phyloP scores from a whole-genome alignment of 1,284 basidiomycete species.

The Ganoderma leucocontextum region DNA sequence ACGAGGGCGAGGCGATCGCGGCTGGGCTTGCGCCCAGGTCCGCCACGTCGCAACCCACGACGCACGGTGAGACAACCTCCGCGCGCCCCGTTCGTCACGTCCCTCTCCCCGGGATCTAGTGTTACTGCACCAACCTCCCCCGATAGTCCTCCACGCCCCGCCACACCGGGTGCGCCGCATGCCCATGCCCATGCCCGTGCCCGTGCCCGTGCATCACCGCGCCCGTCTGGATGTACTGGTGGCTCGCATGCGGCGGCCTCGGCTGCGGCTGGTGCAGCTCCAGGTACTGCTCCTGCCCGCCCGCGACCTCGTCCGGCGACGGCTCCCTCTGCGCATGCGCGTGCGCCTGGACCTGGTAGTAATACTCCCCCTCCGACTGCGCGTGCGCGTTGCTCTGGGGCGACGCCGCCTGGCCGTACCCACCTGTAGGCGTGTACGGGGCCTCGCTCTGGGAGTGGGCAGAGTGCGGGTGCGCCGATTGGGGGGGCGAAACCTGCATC shows the following conservation, averaged over 20 bases:
- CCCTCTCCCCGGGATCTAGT: not conserved
- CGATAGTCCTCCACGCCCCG: constrained; percentile 21
- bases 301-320: constrained; percentile 23
- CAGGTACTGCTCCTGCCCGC: constrained; percentile 20
- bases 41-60: too few species aligned
- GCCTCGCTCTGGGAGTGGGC: not conserved
- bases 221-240: constrained; percentile 26
- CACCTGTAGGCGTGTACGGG: constrained; percentile 9
- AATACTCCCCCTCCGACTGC: constrained; percentile 14
- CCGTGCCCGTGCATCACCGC: constrained; percentile 14
- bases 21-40: not conserved
- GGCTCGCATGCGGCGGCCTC: constrained; percentile 12
- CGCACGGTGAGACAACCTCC: not conserved
- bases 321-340: constrained; percentile 20
- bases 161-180: constrained; percentile 19
- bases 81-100: not conserved
- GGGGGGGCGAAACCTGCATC: constrained; percentile 12
- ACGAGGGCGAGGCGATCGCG: too few species aligned
- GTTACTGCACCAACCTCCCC: constrained; percentile 31
- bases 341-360: constrained; percentile 15
- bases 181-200: constrained; percentile 11
- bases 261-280: constrained; percentile 33
- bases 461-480: constrained; percentile 8
- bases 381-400: not conserved
- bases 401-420: constrained; percentile 8